Evolutionary conservation across 306 rosid species (phyloP).

Genomic region (Spatholobus suberectus): DNA sequence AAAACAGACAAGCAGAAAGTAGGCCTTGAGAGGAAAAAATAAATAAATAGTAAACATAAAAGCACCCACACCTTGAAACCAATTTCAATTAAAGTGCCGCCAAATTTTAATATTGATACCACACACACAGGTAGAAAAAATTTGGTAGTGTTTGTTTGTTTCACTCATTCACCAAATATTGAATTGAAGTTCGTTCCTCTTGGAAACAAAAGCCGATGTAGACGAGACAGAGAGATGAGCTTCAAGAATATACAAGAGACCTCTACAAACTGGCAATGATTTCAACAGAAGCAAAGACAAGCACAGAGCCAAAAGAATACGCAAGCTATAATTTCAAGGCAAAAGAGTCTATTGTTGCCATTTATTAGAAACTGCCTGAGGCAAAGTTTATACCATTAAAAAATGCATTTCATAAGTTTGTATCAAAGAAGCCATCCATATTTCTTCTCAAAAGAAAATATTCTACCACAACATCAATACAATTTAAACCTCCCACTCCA

Average conservation of each 20-base stretch:
- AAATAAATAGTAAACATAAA: neutral
- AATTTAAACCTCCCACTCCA: constrained; percentile 48
- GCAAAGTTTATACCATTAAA: constrained; percentile 32
- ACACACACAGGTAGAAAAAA: neutral
- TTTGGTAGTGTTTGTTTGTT: neutral
- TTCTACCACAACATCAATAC: constrained; percentile 45
- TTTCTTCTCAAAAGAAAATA: constrained; percentile 50
- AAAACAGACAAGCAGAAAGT: neutral
- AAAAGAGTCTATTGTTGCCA: constrained; percentile 35
- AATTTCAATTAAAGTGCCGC: neutral
- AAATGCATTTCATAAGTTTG: constrained; percentile 45
- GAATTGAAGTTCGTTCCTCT: neutral
- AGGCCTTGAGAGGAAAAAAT: neutral
- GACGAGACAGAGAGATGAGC: neutral
- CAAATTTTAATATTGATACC: neutral
- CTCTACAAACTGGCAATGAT: neutral
- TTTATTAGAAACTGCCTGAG: constrained; percentile 46
- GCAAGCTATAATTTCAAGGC: constrained; percentile 24
- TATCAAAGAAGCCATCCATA: constrained; percentile 33
- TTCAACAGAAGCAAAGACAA: neutral
- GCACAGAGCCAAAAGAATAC: neutral
- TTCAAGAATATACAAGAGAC: neutral
- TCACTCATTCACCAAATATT: neutral
- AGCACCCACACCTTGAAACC: neutral
- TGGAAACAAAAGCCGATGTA: neutral